These are phyloP conservation scores for Phytophthora pseudosyringae DNA, from an alignment of 352 stramenopile species.

Conservation along the genomic window DNA sequence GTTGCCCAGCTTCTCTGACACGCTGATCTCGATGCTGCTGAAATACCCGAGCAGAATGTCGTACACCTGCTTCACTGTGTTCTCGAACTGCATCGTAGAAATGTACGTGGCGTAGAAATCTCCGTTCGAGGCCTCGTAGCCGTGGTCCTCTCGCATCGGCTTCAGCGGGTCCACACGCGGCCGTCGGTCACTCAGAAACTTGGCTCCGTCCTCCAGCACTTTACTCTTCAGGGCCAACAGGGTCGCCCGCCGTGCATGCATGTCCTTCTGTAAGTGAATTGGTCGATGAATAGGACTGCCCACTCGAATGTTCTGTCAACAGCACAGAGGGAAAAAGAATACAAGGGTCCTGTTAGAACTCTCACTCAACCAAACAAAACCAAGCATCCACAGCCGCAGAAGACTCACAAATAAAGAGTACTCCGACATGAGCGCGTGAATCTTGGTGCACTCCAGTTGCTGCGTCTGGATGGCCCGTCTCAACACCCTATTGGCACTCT, in stretches of 20 bases:
- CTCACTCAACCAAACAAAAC: neutral
- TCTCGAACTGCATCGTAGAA: slow-evolving; percentile 41
- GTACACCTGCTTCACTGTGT: slow-evolving; percentile 56
- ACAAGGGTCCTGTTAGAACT: slow-evolving; percentile 1
- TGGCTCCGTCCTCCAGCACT: slow-evolving; percentile 33
- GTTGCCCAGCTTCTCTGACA: slow-evolving; percentile 58
- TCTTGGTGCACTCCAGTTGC: slow-evolving; percentile 35
- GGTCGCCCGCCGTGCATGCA: slow-evolving; percentile 20
- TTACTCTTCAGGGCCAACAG: slow-evolving; percentile 35
- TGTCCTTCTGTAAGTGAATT: slow-evolving; percentile 38
- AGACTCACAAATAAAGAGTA: slow-evolving; percentile 44
- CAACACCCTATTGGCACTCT: slow-evolving; percentile 36
- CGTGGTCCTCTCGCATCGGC: slow-evolving; percentile 43
- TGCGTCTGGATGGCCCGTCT: slow-evolving; percentile 36
- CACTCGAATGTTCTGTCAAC: slow-evolving; percentile 35
- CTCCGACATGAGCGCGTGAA: slow-evolving; percentile 44
- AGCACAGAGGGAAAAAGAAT: slow-evolving; percentile 1
- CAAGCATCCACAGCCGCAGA: neutral
- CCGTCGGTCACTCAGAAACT: slow-evolving; percentile 34
- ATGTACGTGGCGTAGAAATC: slow-evolving; percentile 40
- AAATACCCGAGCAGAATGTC: slow-evolving; percentile 47
- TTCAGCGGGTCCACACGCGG: slow-evolving; percentile 36
- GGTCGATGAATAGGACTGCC: slow-evolving; percentile 41
- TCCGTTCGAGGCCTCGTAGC: slow-evolving; percentile 35
- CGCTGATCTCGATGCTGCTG: slow-evolving; percentile 54